Percentiles rank a stretch among this genome's conserved stretches.
These are phyloP conservation scores for Phellopilus nigrolimitatus DNA, from an alignment of 1,284 basidiomycete species.

Conservation along the genomic window DNA sequence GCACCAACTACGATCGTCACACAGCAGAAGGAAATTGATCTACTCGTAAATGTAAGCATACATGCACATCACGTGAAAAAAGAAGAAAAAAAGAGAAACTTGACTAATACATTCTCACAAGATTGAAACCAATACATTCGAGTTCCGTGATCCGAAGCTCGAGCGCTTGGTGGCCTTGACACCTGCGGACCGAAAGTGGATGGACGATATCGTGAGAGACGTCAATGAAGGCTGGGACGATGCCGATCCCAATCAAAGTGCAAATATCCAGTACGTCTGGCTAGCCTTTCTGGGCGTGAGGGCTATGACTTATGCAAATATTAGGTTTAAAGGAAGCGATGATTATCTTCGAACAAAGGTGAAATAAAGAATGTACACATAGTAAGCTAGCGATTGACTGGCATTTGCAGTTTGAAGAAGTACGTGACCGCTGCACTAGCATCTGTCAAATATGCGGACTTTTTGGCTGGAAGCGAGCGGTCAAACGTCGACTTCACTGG, in stretches of 20 bases:
- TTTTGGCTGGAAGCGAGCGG: slow-evolving; percentile 60
- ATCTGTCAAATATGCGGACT: slow-evolving; percentile 85
- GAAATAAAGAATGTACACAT: slow-evolving; percentile 22
- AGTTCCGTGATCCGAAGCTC: slow-evolving; percentile 78
- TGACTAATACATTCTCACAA: slow-evolving; percentile 30
- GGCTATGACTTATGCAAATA: slow-evolving; percentile 5
- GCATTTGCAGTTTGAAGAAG: slow-evolving; percentile 65
- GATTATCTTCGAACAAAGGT: slow-evolving; percentile 88
- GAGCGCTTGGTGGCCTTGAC: slow-evolving; percentile 81
- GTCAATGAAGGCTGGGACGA: slow-evolving; percentile 80
- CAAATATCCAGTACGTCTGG: slow-evolving; percentile 58
- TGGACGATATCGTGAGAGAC: slow-evolving; percentile 69
- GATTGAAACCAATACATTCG: slow-evolving; percentile 82
- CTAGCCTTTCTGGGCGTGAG: background rate
- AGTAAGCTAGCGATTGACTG: background rate
- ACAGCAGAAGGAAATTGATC: slow-evolving; percentile 88
- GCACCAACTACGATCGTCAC: slow-evolving; percentile 96
- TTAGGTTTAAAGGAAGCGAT: slow-evolving; percentile 85
- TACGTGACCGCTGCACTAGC: slow-evolving; percentile 78
- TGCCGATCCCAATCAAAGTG: slow-evolving; percentile 48
- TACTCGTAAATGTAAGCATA: slow-evolving; percentile 79
- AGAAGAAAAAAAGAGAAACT: too few species aligned
- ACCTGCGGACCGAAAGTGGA: slow-evolving; percentile 95
- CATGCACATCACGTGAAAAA: background rate
- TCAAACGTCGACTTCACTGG: slow-evolving; percentile 61